Conservation (phyloP, 2,329 filamentous ascomycete genomes). For the Diatrype stigma region DNA sequence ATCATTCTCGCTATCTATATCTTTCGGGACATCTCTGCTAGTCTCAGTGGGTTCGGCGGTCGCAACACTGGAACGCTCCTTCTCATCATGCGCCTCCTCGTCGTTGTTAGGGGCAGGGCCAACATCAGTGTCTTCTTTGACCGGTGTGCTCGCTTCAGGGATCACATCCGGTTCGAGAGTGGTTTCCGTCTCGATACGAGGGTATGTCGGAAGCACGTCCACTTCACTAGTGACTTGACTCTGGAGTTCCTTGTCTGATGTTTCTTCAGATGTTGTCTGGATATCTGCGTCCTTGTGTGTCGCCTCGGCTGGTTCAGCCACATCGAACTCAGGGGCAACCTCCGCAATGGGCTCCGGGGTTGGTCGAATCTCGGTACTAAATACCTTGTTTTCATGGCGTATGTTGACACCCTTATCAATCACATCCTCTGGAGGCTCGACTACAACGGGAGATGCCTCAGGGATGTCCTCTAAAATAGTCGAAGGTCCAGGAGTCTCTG, state of each 20-base stretch:
- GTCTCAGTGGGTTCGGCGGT: constrained; percentile 15
- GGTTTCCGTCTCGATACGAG: constrained; percentile 5
- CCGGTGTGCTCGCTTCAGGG: constrained; percentile 8
- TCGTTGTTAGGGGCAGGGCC: constrained; percentile 5
- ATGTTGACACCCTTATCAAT: background rate
- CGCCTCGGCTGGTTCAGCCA: constrained; percentile 3
- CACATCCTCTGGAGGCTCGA: background rate
- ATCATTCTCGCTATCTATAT: constrained; percentile 2
- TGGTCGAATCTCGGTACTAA: background rate
- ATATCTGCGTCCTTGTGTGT: constrained; percentile 5
- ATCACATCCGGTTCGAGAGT: constrained; percentile 7
- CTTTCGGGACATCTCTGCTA: background rate
- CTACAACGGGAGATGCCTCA: background rate
- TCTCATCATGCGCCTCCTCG: constrained; percentile 19
- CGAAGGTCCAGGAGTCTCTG: constrained; percentile 8
- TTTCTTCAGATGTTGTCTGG: constrained; percentile 6
- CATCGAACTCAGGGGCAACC: constrained; percentile 1
- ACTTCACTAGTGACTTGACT: constrained; percentile 2
- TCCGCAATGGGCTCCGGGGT: constrained; percentile 4
- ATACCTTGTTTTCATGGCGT: background rate
- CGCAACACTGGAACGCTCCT: constrained; percentile 21
- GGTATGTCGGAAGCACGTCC: constrained; percentile 5
- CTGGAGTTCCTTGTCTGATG: constrained; percentile 13
- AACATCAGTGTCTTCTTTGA: constrained; percentile 9
- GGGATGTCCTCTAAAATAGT: constrained; percentile 2